A percentile compares a stretch with the other conserved stretches of the same genome.
These are phyloP conservation scores for Byssoonygena ceratinophila DNA, from an alignment of 2,329 filamentous ascomycete genomes.

Conservation along the genomic window DNA sequence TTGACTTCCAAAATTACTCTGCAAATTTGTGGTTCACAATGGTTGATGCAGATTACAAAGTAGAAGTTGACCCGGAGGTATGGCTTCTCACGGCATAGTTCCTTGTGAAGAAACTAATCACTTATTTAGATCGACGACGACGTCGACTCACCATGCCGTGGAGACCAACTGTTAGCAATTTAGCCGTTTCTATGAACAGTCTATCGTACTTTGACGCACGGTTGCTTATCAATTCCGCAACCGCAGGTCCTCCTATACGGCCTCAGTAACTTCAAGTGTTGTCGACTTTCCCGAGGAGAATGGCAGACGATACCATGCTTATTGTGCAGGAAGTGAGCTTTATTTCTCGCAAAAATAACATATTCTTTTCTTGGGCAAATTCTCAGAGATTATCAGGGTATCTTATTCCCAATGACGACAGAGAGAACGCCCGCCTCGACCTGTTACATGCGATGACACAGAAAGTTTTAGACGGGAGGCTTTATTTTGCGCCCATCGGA, in stretches of 20 bases:
- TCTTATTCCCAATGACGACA: constrained; percentile 18
- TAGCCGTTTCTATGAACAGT: not conserved
- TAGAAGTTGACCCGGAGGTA: constrained; percentile 9
- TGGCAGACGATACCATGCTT: constrained; percentile 22
- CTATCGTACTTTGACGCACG: no score
- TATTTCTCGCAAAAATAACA: not conserved
- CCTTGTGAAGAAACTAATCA: not conserved
- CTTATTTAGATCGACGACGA: not conserved
- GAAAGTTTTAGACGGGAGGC: constrained; percentile 14
- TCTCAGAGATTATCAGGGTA: constrained; percentile 9
- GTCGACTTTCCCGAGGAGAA: constrained; percentile 24
- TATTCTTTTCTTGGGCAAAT: not conserved
- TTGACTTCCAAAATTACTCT: not conserved
- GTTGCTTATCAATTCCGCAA: not conserved
- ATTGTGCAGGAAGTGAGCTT: constrained; percentile 16
- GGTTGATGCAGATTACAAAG: not conserved
- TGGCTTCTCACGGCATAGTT: not conserved
- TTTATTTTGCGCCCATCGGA: constrained; percentile 19
- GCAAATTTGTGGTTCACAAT: not conserved
- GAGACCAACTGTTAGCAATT: constrained; percentile 10
- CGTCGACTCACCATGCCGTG: not conserved
- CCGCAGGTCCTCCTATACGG: constrained; percentile 12
- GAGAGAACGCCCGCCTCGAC: constrained; percentile 17
- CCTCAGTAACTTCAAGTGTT: constrained; percentile 15
- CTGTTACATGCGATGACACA: constrained; percentile 18